These are phyloP conservation scores for Pleurostoma richardsiae DNA, from an alignment of 2,329 filamentous ascomycete genomes.

Conservation along the genomic window DNA sequence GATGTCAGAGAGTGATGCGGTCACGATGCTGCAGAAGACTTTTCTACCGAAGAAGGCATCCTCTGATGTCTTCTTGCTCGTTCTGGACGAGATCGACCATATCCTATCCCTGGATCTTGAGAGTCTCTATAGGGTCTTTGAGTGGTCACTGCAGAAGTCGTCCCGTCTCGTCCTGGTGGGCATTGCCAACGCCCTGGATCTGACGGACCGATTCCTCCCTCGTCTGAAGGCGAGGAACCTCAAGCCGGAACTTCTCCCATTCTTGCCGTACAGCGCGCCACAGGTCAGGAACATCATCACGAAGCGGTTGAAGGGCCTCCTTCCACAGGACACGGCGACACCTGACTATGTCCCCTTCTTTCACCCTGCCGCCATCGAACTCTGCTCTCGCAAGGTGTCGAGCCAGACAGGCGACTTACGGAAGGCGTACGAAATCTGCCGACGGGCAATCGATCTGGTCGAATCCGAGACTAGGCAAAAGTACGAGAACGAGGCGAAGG, in stretches of 20 bases:
- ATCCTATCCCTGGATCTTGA: constrained; percentile 85
- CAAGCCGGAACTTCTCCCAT: constrained; percentile 83
- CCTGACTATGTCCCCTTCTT: constrained; percentile 75
- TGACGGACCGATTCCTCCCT: constrained; percentile 92
- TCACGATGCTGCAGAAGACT: constrained; percentile 61
- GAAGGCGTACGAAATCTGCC: constrained; percentile 92
- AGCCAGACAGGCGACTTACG: constrained; percentile 91
- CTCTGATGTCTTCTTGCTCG: constrained; percentile 67
- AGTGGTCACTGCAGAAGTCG: constrained; percentile 82
- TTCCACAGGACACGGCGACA: constrained; percentile 49
- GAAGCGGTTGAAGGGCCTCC: constrained; percentile 70
- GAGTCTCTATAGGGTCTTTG: constrained; percentile 88
- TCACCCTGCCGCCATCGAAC: constrained; percentile 87
- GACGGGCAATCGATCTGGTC: constrained; percentile 81
- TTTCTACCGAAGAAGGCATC: constrained; percentile 61
- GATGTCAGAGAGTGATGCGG: constrained; percentile 60
- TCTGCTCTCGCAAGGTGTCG: constrained; percentile 91
- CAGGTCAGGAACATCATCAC: constrained; percentile 89
- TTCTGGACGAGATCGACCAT: constrained; percentile 92
- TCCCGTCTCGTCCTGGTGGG: constrained; percentile 82
- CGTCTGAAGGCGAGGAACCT: constrained; percentile 89
- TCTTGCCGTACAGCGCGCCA: constrained; percentile 82
- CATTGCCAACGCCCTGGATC: constrained; percentile 91
- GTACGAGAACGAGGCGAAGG: constrained; percentile 58
- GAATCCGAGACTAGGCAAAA: constrained; percentile 78